Evolutionary conservation across 768 basidiomycete genomes (phyloP).

Genomic region (Lepiota venenata): DNA sequence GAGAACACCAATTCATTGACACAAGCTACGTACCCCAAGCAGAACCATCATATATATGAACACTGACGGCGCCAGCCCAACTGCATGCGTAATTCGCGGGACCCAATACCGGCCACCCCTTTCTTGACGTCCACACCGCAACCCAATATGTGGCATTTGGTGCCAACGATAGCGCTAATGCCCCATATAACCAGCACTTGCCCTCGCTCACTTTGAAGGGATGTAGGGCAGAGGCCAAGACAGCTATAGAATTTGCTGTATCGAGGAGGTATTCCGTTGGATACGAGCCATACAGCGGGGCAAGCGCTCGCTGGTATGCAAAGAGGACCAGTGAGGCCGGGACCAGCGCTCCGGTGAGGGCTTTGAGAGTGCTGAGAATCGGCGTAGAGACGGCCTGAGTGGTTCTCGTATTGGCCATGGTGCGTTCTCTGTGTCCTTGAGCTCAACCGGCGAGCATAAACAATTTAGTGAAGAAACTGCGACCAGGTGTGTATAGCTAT

Average conservation of each 20-base stretch:
- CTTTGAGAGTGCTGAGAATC: not conserved
- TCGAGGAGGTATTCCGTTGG: conserved; percentile 51
- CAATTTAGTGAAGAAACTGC: not conserved
- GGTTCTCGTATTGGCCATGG: not conserved
- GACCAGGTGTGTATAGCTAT: not conserved
- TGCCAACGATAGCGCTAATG: conserved; percentile 38
- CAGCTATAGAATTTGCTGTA: conserved; percentile 28
- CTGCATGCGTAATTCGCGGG: conserved; percentile 55
- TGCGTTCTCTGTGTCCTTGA: not conserved
- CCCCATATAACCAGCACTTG: conserved; percentile 33
- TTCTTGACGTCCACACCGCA: conserved; percentile 54
- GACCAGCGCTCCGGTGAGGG: conserved; percentile 13
- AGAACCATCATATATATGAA: conserved; percentile 48
- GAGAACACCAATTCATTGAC: not conserved
- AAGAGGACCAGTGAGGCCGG: conserved; percentile 57
- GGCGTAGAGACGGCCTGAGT: not conserved
- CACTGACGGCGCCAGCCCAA: conserved; percentile 54
- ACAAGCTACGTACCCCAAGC: conserved; percentile 14
- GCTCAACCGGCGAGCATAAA: not conserved
- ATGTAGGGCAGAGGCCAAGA: conserved; percentile 35
- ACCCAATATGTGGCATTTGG: conserved; percentile 70
- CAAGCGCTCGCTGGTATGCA: conserved; percentile 59
- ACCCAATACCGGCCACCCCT: conserved; percentile 49
- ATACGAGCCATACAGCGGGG: conserved; percentile 64
- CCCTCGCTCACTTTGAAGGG: conserved; percentile 33